A percentile compares a stretch with the other conserved stretches of the same genome.
Evolutionary conservation across 495 filamentous ascomycete species (phyloP).

Genomic region (Tuber melanosporum): DNA sequence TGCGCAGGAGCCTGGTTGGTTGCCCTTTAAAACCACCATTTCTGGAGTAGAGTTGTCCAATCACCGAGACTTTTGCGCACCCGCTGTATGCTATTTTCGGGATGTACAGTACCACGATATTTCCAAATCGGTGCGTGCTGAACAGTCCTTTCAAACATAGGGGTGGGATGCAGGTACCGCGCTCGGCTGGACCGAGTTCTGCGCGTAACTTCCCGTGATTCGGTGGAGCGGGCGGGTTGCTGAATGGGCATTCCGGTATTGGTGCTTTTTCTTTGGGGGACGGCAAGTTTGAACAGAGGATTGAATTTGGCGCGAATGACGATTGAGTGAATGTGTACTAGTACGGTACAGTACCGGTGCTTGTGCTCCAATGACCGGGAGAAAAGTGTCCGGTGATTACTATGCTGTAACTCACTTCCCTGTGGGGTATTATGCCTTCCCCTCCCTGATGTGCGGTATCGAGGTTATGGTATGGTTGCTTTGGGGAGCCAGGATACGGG

Average conservation of each 20-base stretch:
- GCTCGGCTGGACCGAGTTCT: background rate
- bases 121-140: too few species aligned
- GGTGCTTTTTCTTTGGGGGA: background rate
- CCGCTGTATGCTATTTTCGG: too few species aligned
- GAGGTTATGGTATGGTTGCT: background rate
- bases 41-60: too few species aligned
- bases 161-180: too few species aligned
- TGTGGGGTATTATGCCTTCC: background rate
- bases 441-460: background rate
- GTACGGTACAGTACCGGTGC: background rate
- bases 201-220: background rate
- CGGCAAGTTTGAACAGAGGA: background rate
- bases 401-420: background rate
- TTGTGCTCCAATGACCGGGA: background rate
- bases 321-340: background rate
- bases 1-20: too few species aligned
- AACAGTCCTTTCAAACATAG: too few species aligned
- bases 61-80: too few species aligned
- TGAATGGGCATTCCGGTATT: background rate
- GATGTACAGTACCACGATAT: too few species aligned
- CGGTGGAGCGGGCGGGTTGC: background rate
- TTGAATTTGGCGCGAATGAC: background rate
- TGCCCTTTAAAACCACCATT: too few species aligned
- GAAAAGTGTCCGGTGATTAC: background rate
- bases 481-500: background rate